A percentile compares a stretch with the other conserved stretches of the same genome.
phyloP scores from a whole-genome alignment of 2,329 filamentous ascomycete species.

The Colletotrichum australisinense region DNA sequence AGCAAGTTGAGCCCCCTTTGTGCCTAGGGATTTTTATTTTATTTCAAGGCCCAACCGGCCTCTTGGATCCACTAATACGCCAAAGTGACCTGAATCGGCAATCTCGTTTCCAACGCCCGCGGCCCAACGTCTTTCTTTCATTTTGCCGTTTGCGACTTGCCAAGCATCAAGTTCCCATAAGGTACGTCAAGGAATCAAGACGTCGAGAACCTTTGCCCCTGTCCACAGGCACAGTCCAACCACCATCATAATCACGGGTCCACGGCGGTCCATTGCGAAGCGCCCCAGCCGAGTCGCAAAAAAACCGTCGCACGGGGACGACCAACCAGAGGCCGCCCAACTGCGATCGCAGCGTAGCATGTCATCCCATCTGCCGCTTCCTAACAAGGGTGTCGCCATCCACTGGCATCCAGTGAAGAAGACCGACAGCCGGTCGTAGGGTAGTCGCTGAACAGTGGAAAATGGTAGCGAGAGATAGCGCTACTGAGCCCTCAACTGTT shows the following conservation, averaged over 20 bases:
- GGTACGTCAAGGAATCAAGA: neutral
- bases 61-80: constrained; percentile 19
- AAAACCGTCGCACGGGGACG: neutral
- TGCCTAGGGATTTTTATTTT: constrained; percentile 4
- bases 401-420: constrained; percentile 2
- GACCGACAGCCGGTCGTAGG: constrained; percentile 2
- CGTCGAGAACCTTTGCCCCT: neutral
- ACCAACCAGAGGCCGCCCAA: constrained; percentile 16
- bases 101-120: constrained; percentile 24
- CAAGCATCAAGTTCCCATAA: neutral
- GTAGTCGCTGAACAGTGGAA: neutral
- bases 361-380: constrained; percentile 25
- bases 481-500: neutral
- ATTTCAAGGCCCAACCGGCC: constrained; percentile 27
- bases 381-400: neutral
- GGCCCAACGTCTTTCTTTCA: neutral
- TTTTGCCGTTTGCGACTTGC: neutral
- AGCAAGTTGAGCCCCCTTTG: constrained; percentile 8
- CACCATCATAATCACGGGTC: neutral
- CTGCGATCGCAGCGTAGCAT: constrained; percentile 16
- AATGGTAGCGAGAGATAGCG: neutral
- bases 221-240: neutral
- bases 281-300: constrained; percentile 14
- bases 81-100: constrained; percentile 31
- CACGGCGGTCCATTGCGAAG: constrained; percentile 2